Base-by-base conservation (phyloP, 1,139 yeast genomes). In the Pneumocystis sp. region DNA sequence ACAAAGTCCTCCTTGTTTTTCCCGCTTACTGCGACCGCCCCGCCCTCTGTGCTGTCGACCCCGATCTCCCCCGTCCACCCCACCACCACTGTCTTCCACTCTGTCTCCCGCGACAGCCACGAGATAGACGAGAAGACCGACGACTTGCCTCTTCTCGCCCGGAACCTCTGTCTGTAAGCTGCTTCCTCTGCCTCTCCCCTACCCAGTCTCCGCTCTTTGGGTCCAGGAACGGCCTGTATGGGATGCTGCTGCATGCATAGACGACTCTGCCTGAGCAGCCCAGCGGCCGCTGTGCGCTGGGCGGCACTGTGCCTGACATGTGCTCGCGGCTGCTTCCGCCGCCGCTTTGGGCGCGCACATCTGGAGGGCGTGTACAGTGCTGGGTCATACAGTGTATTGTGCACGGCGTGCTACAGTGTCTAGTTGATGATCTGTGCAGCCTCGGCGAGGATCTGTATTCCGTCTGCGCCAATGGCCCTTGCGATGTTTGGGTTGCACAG, bases 21-120 rank as follows among this genome's bases (percentile, higher is more conserved):
- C 12, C 56, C 39, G 19, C 64, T 61, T 34, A 65, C 45, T 8
- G 42, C 42, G 17, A 63, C 34, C 12, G 57, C n/a, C n/a, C n/a
- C n/a, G n/a, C n/a, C 21, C 10, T 25, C 25, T 25, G 57, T 50
- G 25, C 25, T 50, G 8, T 65, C 71, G 71, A 62, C 72, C 68
- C 65, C 71, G 74, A 90, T 79, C 75, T 90, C 97, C 37, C 98
- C 98, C 0, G 97, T 87, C 99, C 99, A 95, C 0, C 91, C 97
- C 65, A 95, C 85, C 67, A 89, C 77, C 69, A 89, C 88, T 62
- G 91, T 85, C 70, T 89, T 95, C 95, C 97, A 93, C 31, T 84
- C 82, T 0, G 90, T 82, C 61, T 83, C 83, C 63, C 84, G 82
- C 10, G 70, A 80, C 66, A 93, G 77, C 72, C 83, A 85, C 69